phyloP scores from a whole-genome alignment of 345 rosid genomes.

The Capsella bursapastoris region DNA sequence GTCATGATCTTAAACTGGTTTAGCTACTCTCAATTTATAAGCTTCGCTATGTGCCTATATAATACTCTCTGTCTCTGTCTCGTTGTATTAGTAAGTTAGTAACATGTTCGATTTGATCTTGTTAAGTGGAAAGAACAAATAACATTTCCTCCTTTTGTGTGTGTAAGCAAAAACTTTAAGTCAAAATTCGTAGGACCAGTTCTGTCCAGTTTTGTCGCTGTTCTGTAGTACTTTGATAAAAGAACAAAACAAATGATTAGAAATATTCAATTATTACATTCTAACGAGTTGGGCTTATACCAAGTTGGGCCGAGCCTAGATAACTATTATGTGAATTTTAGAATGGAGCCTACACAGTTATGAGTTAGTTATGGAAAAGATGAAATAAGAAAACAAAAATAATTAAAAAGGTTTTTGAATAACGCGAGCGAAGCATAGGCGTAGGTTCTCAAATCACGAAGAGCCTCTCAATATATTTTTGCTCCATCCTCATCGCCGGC shows the following conservation, averaged over 20 bases:
- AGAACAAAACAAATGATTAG: background rate
- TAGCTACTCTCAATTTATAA: conserved; percentile 11
- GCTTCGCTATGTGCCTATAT: conserved; percentile 7
- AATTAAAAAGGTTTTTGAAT: background rate
- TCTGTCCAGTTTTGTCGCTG: background rate
- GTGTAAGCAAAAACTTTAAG: background rate
- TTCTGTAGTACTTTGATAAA: background rate
- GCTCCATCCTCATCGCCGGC: conserved; percentile 31
- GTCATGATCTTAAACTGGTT: conserved; percentile 21
- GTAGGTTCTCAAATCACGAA: conserved; percentile 38
- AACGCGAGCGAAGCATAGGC: conserved; percentile 32
- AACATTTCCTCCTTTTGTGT: background rate
- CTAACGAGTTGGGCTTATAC: background rate
- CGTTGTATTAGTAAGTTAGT: background rate
- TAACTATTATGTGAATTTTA: background rate
- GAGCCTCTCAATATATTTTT: conserved; percentile 20
- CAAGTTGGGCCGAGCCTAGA: background rate
- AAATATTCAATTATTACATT: conserved; percentile 1
- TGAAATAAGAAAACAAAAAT: background rate
- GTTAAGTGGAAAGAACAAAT: background rate
- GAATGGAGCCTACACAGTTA: background rate
- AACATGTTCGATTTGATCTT: too few relatives aligned
- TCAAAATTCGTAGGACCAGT: background rate
- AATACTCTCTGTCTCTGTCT: background rate
- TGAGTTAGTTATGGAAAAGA: background rate